Evolutionary conservation across 805 yeast species (phyloP).

Genomic region (Candida easanensis): DNA sequence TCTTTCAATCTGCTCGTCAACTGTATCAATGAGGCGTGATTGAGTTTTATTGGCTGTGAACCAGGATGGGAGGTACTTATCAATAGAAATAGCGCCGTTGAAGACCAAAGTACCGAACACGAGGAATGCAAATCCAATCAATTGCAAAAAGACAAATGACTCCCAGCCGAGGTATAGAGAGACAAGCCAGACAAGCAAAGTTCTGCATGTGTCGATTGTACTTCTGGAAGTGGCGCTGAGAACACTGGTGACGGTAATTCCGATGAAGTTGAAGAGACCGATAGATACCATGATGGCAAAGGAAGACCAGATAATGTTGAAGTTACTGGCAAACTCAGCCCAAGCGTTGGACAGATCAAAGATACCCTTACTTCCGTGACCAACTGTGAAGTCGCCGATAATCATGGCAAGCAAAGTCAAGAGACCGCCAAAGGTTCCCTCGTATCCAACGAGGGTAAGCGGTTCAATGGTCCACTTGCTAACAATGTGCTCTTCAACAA

Average conservation of each 20-base stretch:
- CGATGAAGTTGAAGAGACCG: slow-evolving; percentile 69
- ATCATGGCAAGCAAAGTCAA: slow-evolving; percentile 46
- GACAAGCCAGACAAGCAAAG: slow-evolving; percentile 70
- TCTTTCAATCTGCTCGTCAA: slow-evolving; percentile 43
- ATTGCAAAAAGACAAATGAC: slow-evolving; percentile 56
- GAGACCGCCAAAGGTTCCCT: slow-evolving; percentile 63
- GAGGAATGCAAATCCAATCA: slow-evolving; percentile 58
- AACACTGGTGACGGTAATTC: slow-evolving; percentile 61
- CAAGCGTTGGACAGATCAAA: slow-evolving; percentile 56
- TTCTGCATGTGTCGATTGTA: slow-evolving; percentile 75
- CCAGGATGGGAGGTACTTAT: slow-evolving; percentile 46
- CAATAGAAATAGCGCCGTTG: slow-evolving; percentile 64
- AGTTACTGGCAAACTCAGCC: slow-evolving; percentile 43
- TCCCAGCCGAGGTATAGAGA: slow-evolving; percentile 78
- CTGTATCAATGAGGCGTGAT: slow-evolving; percentile 30
- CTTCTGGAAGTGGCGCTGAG: slow-evolving; percentile 76
- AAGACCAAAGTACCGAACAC: slow-evolving; percentile 73
- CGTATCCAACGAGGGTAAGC: slow-evolving; percentile 64
- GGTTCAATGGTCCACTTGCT: slow-evolving; percentile 54
- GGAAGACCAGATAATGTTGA: slow-evolving; percentile 48
- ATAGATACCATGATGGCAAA: slow-evolving; percentile 69
- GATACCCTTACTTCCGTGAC: slow-evolving; percentile 36
- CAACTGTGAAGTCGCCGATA: slow-evolving; percentile 39
- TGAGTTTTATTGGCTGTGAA: slow-evolving; percentile 34
- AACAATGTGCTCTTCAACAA: slow-evolving; percentile 69